Conservation (phyloP, 176 grass and related monocot genomes). For the Thalia dealbata region DNA sequence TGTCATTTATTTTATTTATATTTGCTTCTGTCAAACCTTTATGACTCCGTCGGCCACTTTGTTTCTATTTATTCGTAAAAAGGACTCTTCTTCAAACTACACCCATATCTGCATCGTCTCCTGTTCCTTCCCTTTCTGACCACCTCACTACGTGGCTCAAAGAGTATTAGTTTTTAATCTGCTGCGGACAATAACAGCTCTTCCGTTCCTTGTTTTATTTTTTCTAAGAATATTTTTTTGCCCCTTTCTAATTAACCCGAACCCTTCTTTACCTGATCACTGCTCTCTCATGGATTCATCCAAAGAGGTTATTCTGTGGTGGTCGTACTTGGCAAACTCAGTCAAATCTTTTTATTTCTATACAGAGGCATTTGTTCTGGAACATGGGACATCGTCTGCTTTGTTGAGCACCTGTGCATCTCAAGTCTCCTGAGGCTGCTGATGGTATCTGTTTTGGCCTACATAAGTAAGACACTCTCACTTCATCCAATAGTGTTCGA, state of each 20-base stretch:
- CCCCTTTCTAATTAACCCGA: too few relatives aligned
- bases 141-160: too few relatives aligned
- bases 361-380: conserved; percentile 44
- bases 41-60: not conserved
- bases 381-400: conserved; percentile 51
- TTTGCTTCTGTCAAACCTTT: too few relatives aligned
- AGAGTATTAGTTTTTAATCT: not conserved
- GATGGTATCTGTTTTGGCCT: conserved; percentile 24
- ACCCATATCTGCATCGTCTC: too few relatives aligned
- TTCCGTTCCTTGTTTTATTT: too few relatives aligned
- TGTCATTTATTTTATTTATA: not conserved
- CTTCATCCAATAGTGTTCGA: not conserved
- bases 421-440: conserved; percentile 36
- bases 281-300: too few relatives aligned
- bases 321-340: not conserved
- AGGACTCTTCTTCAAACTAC: too few relatives aligned
- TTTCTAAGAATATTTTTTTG: too few relatives aligned
- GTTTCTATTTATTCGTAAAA: not conserved
- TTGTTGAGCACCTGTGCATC: conserved; percentile 46
- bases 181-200: too few relatives aligned
- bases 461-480: conserved; percentile 25
- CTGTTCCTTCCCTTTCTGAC: too few relatives aligned
- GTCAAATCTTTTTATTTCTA: not conserved
- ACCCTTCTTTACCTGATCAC: too few relatives aligned
- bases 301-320: not conserved